These are phyloP conservation scores for Venustampulla echinocandica DNA, from an alignment of 495 filamentous ascomycete genomes.

Conservation along the genomic window DNA sequence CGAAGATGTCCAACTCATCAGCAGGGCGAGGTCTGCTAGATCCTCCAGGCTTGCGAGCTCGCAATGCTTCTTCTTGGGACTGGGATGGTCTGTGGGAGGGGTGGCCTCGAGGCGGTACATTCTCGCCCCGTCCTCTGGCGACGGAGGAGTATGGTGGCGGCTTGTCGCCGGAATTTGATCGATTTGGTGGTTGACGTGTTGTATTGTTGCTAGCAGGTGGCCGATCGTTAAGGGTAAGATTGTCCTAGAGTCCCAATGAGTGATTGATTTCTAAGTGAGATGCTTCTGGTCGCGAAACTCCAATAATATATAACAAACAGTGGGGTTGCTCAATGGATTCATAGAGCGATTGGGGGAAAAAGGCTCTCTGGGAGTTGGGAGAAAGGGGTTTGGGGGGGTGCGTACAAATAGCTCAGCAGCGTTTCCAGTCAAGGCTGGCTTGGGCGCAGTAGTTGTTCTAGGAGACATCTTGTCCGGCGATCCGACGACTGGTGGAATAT, in stretches of 20 bases:
- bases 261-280: no score
- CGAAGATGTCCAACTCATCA: conserved; percentile 49
- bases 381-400: conserved; percentile 22
- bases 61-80: conserved; percentile 53
- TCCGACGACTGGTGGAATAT: conserved; percentile 25
- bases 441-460: conserved; percentile 32
- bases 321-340: no score
- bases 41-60: conserved; percentile 31
- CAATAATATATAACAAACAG: no score
- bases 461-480: conserved; percentile 49
- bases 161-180: conserved; percentile 30
- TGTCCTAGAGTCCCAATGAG: conserved; percentile 29
- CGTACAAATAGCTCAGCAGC: conserved; percentile 88
- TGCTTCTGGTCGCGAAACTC: no score
- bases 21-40: conserved; percentile 25
- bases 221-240: conserved; percentile 43
- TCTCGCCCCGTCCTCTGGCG: conserved; percentile 31
- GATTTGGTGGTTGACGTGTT: conserved; percentile 30
- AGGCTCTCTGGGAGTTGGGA: no score
- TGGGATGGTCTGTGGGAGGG: conserved; percentile 49
- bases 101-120: conserved; percentile 39
- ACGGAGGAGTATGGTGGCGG: conserved; percentile 25
- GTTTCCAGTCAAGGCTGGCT: conserved; percentile 47
- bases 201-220: conserved; percentile 8
- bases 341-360: no score